A percentile compares a stretch with the other conserved stretches of the same genome.
Conservation (phyloP, 495 filamentous ascomycete species). For the Penicillium waksmanii region DNA sequence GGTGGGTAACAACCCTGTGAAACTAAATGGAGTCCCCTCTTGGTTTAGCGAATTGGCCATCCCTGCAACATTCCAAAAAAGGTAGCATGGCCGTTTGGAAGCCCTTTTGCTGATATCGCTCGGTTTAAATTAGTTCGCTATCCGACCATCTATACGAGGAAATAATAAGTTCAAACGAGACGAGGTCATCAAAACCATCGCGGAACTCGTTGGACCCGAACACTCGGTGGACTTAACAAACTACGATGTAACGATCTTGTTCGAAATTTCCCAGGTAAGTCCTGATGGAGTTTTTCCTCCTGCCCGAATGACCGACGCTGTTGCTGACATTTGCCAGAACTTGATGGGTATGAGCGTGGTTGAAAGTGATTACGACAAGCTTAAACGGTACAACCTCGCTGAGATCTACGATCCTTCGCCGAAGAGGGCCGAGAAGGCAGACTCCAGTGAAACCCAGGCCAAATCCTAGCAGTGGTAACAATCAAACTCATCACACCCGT, state of each 20-base stretch:
- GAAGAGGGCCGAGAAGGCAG: slow-evolving; percentile 22
- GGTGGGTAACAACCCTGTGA: slow-evolving; percentile 36
- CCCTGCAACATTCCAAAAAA: neutral
- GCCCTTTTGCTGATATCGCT: slow-evolving; percentile 13
- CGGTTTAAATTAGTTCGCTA: slow-evolving; percentile 72
- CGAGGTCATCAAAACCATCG: slow-evolving; percentile 77
- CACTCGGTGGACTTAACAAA: slow-evolving; percentile 84
- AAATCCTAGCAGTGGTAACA: neutral
- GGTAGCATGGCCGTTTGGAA: slow-evolving; percentile 1
- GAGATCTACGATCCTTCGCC: slow-evolving; percentile 61
- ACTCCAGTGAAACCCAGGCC: neutral
- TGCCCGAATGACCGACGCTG: neutral
- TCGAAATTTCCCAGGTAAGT: slow-evolving; percentile 86
- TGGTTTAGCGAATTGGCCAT: neutral
- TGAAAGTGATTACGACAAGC: slow-evolving; percentile 65
- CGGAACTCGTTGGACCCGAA: slow-evolving; percentile 62
- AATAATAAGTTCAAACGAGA: slow-evolving; percentile 76
- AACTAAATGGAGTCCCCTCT: neutral
- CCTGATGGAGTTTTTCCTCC: neutral
- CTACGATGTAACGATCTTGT: slow-evolving; percentile 82
- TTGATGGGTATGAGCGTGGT: slow-evolving; percentile 81
- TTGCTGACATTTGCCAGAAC: slow-evolving; percentile 54
- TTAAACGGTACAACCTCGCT: slow-evolving; percentile 73
- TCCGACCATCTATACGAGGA: slow-evolving; percentile 81
- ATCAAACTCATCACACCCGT: neutral